Evolutionary conservation across 371 early-diverging fungal species (phyloP), one percentile per base, ranked within the genome.

Genomic region (Amoeboaphelidium protococcarum): DNA sequence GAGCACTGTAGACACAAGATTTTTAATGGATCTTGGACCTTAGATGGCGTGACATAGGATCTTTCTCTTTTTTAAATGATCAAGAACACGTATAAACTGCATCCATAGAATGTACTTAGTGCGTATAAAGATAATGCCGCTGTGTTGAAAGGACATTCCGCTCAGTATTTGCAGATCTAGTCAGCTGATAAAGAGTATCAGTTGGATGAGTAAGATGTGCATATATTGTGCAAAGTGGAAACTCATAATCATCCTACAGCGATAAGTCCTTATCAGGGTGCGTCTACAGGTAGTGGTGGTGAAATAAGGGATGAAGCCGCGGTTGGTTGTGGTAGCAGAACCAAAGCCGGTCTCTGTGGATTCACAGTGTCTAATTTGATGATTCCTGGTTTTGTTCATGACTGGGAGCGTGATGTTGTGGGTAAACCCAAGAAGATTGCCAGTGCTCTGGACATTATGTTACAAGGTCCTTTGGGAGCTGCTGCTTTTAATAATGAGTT

Each of bases 1-100:
- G 95, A 94, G 66, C 95, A 94, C 63, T 94, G 95, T 64, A 74
- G 95, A 16, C 95, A 94, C 74, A 91, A 94, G 72, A 88, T 94
- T 51, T 94, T 94, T 67, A 68, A 80, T 46, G 92, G 90, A 19
- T 68, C 80, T 46, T 94, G 95, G 95, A 83, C 80, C 6, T 81
- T 94, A 46, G 88, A 90, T 56, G 81, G 82, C 23, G 16, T 6
- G 10, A 31, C 6, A 62, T 73, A 72, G 25, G 57, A 71, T 42
- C 37, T 31, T 6, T 87, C 90, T 16, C 69, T 94, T 37, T 91
- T 94, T 60, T 76, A 70, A 47, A 85, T 87, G 91, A 90, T 94
- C 59, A 63, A 70, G 46, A 84, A 87, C 54, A 94, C 95, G 13
- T 85, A 87, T 60, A 71, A 78, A 51, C 56, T 65, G 25, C 56